Evolutionary conservation across 306 rosid species (phyloP), one percentile per base, ranked within the genome.

Genomic region (Inga leiocalycina): DNA sequence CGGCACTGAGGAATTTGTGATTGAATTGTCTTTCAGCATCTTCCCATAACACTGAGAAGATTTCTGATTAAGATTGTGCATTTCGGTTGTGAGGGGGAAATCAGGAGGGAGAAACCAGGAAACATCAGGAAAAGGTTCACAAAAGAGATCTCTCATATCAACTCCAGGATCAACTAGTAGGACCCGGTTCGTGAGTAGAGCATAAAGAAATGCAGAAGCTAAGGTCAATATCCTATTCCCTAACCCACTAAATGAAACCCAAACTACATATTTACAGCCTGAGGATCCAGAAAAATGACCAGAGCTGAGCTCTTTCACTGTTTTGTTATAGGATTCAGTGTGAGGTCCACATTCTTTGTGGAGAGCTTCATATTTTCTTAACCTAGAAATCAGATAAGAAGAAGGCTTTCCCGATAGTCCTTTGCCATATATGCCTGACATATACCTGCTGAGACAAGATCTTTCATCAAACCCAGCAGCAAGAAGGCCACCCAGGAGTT

Each of bases 231-330:
- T 89, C 87, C 91, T 91, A 84, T 92, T 92, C 79, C 97, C 97
- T 79, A 92, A 86, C 76, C 97, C 97, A 70, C 97, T 90, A 61
- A 77, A 89, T 65, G 97, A 90, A 85, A 92, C 79, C 94, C 91
- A 92, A 14, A 89, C 93, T 43, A 92, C 87, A 83, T 92, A 92
- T 67, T 86, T 88, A 77, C 97, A 92, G 35, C 77, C 83, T 3
- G 83, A 76, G 49, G 91, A 54, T 27, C 85, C 84, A 0, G 78
- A 48, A 57, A 17, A 77, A 66, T 78, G 81, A 56, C 91, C 93
- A 76, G 93, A 87, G 70, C 81, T 89, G 80, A 92, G 89, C 56
- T 83, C 79, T 79, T 88, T 57, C 77, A 92, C 76, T 8, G 93
- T 91, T 80, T 80, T 88, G 80, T 90, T 92, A 72, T 88, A 92